Base-by-base conservation (phyloP, 73 alveolate genomes). In the Symbiodinium pilosum region DNA sequence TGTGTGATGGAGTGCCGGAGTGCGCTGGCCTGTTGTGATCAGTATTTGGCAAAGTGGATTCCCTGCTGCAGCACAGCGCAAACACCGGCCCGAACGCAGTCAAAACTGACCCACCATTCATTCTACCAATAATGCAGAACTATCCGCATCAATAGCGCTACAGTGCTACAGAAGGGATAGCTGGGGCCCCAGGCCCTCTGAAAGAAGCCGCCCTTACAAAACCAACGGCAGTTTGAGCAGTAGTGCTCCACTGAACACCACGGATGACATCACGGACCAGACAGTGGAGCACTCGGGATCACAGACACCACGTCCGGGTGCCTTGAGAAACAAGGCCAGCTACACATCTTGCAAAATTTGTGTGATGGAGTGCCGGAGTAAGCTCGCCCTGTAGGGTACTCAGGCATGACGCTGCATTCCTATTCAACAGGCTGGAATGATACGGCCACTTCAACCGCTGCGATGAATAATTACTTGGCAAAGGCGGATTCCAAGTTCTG, bases 301-400 rank as follows among this genome's bases (percentile, higher is more conserved):
- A 38, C 81, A 64, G 81, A 64, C 81, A 64, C 81, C 81, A 64
- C 81, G 81, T 64, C 30, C 81, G 81, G 81, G 81, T 64, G 81
- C 81, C 24, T 38, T 64, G 81, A 64, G 30, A 64, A 64, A 64
- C 81, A 64, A 64, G 81, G 81, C 81, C 81, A 64, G 81, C 39
- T 20, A 38, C 81, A 14, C 59, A 14, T 14, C 14, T 47, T 14
- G 14, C 6, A 47, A 6, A 47, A 14, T 47, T 47, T 9, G 14
- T 14, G 14, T 47, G 59, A 47, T 26, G 11, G 81, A 64, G 81
- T 38, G 81, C 30, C n/a, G n/a, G n/a, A n/a, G n/a, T n/a, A n/a
- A n/a, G 34, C 81, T 64, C 39, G 81, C 81, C 81, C 81, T 64
- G 81, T 64, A 28, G 81, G 24, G 81, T 64, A 64, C 81, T 28